These are phyloP conservation scores for Trichoderma lentiforme DNA, from an alignment of 2,329 filamentous ascomycete genomes.

Conservation along the genomic window DNA sequence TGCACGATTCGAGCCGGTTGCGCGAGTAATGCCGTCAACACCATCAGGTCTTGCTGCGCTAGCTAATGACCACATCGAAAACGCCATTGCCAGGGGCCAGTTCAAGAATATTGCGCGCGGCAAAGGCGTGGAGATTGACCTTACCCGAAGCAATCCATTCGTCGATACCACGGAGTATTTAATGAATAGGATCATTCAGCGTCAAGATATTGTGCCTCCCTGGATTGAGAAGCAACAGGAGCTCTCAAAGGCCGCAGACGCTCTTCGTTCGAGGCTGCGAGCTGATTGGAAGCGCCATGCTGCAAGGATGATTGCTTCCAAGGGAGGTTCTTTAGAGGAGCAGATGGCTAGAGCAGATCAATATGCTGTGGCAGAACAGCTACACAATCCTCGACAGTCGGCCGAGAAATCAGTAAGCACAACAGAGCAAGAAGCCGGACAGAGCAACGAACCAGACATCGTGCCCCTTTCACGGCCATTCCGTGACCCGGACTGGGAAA, in stretches of 20 bases:
- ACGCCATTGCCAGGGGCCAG: slow-evolving; percentile 87
- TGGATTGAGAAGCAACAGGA: slow-evolving; percentile 99
- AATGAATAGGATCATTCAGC: slow-evolving; percentile 97
- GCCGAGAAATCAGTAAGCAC: slow-evolving; percentile 10
- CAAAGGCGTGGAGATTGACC: slow-evolving; percentile 74
- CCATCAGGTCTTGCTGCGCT: slow-evolving; percentile 75
- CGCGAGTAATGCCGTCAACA: slow-evolving; percentile 69
- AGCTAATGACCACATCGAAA: slow-evolving; percentile 88
- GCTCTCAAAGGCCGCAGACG: slow-evolving; percentile 62
- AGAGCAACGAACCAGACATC: slow-evolving; percentile 29
- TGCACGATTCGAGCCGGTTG: slow-evolving; percentile 73
- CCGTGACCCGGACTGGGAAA: slow-evolving; percentile 74
- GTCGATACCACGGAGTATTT: slow-evolving; percentile 97
- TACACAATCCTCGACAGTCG: slow-evolving; percentile 55
- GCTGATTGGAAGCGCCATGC: slow-evolving; percentile 84
- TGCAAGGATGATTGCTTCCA: slow-evolving; percentile 71
- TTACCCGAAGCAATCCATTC: slow-evolving; percentile 80
- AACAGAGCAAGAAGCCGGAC: background rate
- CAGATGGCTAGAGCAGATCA: slow-evolving; percentile 69
- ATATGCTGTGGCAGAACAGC: slow-evolving; percentile 71
- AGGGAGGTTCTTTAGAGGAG: slow-evolving; percentile 69
- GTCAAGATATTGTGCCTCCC: slow-evolving; percentile 89
- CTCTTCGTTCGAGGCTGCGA: slow-evolving; percentile 72
- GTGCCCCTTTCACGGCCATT: slow-evolving; percentile 51
- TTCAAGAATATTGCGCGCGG: slow-evolving; percentile 82